These are phyloP conservation scores for Amanita muscaria DNA, from an alignment of 768 basidiomycete genomes.

Conservation along the genomic window DNA sequence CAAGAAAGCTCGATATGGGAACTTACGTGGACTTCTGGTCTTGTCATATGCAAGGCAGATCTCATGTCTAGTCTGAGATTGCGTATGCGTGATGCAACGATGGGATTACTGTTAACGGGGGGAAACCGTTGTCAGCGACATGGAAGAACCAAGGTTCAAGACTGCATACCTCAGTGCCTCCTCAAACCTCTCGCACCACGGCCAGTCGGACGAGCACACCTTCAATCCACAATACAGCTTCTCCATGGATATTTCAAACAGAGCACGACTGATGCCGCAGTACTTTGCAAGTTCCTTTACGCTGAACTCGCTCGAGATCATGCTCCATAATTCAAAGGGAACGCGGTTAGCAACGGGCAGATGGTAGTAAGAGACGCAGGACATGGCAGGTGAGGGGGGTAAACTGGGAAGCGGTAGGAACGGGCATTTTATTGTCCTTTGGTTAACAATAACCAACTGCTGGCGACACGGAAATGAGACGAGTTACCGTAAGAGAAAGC, in stretches of 20 bases:
- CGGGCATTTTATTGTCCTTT: background rate
- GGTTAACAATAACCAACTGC: constrained; percentile 2
- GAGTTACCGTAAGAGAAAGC: no score
- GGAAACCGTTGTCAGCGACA: background rate
- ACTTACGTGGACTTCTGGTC: constrained; percentile 1
- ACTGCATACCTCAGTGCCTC: constrained; percentile 3
- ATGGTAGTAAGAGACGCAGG: background rate
- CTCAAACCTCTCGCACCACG: constrained; percentile 6
- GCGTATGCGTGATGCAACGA: background rate
- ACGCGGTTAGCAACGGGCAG: background rate
- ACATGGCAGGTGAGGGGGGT: background rate
- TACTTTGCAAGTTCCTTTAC: constrained; percentile 1
- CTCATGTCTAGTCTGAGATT: constrained; percentile 1
- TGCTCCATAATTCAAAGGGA: constrained; percentile 3
- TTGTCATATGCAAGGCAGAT: constrained; percentile 3
- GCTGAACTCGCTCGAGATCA: constrained; percentile 3
- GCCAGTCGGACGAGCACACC: constrained; percentile 4
- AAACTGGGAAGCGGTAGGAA: background rate
- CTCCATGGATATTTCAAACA: constrained; percentile 6
- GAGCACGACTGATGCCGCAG: constrained; percentile 1
- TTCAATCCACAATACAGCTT: constrained; percentile 1
- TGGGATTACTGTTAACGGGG: background rate
- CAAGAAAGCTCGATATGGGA: background rate
- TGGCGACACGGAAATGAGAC: background rate
- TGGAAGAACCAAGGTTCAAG: background rate